phyloP scores from a whole-genome alignment of 306 rosid genomes.

The Vigna hirtella region DNA sequence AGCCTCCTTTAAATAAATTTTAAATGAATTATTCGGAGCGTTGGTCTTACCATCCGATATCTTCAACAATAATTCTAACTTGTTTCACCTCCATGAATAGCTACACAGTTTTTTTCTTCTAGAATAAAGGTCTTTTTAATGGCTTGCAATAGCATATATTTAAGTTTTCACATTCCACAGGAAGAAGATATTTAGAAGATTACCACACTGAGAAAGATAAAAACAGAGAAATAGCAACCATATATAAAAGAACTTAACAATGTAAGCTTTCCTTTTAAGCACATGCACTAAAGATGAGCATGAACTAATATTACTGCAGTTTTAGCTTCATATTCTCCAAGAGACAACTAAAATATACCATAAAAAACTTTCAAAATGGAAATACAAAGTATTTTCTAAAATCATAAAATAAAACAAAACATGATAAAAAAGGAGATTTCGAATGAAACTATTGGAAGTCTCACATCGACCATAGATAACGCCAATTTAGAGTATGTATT shows the following conservation, averaged over 20 bases:
- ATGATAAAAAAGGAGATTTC: slow-evolving; percentile 19
- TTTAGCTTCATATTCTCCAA: background rate
- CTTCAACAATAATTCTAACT: slow-evolving; percentile 32
- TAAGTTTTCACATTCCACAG: slow-evolving; percentile 13
- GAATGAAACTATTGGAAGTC: too few species aligned
- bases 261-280: slow-evolving; percentile 28
- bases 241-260: background rate
- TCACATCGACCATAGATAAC: too few species aligned
- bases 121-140: slow-evolving; percentile 10
- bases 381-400: slow-evolving; percentile 5
- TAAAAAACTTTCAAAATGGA: background rate
- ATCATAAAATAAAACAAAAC: slow-evolving; percentile 19
- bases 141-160: slow-evolving; percentile 1
- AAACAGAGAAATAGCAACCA: slow-evolving; percentile 7
- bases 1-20: slow-evolving; percentile 50
- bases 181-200: slow-evolving; percentile 14
- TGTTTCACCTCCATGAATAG: slow-evolving; percentile 32
- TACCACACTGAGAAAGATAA: background rate
- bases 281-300: slow-evolving; percentile 22
- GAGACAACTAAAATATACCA: background rate
- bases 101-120: slow-evolving; percentile 21
- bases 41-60: slow-evolving; percentile 44
- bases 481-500: too few species aligned
- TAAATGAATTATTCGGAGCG: slow-evolving; percentile 46
- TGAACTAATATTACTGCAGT: slow-evolving; percentile 1